Evolutionary conservation across 768 basidiomycete species (phyloP).

Genomic region (Amanita exitialis): DNA sequence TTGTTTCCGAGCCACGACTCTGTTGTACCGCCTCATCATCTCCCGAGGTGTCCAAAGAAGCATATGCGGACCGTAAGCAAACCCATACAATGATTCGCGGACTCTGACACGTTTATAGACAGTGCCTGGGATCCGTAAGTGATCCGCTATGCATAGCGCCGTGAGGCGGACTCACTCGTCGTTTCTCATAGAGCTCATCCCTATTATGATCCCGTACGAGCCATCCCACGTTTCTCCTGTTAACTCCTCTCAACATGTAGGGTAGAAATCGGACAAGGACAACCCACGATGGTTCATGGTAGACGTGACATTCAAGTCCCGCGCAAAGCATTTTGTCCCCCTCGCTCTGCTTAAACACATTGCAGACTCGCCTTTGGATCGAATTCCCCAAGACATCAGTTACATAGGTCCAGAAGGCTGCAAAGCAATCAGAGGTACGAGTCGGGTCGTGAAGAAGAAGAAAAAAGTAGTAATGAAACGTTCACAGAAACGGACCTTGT

Average conservation of each 20-base stretch:
- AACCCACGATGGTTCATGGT: slow-evolving; percentile 94
- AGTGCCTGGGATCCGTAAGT: slow-evolving; percentile 85
- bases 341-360: slow-evolving; percentile 65
- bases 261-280: slow-evolving; percentile 66
- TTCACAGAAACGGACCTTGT: slow-evolving; percentile 65
- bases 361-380: slow-evolving; percentile 25
- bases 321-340: slow-evolving; percentile 67
- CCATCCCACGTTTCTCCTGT: slow-evolving; percentile 1
- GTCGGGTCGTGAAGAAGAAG: not conserved
- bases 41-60: slow-evolving; percentile 65
- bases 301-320: slow-evolving; percentile 56
- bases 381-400: slow-evolving; percentile 41
- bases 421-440: slow-evolving; percentile 52
- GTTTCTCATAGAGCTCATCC: slow-evolving; percentile 45
- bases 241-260: not conserved
- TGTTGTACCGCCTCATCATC: slow-evolving; percentile 5
- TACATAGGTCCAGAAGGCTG: slow-evolving; percentile 61
- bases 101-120: slow-evolving; percentile 32
- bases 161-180: slow-evolving; percentile 4
- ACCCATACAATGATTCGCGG: not conserved
- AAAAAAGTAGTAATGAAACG: not conserved
- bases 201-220: slow-evolving; percentile 62
- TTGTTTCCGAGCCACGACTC: slow-evolving; percentile 7
- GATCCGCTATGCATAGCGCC: not conserved
- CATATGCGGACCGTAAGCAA: slow-evolving; percentile 80